Evolutionary conservation across 139 green algal genomes (phyloP).

Genomic region (Coccomyxa sp.): DNA sequence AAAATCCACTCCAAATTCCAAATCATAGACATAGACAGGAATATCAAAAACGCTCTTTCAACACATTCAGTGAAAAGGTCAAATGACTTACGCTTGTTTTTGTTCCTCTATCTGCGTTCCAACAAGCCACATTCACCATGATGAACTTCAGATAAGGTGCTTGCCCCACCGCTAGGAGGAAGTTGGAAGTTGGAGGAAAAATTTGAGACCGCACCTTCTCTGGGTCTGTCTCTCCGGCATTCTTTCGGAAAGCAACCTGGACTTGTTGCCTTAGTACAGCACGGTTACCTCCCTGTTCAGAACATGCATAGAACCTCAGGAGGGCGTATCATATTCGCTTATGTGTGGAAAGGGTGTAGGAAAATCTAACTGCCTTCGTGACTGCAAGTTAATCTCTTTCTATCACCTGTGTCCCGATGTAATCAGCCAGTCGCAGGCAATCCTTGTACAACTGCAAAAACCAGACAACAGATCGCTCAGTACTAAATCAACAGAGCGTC

Average conservation of each 20-base stretch:
- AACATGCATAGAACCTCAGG: too few species aligned
- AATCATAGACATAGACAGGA: background rate
- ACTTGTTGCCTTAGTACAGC: slow-evolving; percentile 34
- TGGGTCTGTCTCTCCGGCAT: slow-evolving; percentile 48
- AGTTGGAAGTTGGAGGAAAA: background rate
- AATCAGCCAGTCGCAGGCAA: slow-evolving; percentile 55
- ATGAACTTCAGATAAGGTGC: background rate
- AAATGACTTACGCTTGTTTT: slow-evolving; percentile 38
- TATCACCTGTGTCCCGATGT: slow-evolving; percentile 44
- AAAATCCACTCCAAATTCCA: background rate
- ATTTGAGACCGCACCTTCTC: slow-evolving; percentile 20
- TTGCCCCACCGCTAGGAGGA: background rate
- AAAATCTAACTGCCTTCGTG: background rate
- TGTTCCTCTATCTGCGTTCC: slow-evolving; percentile 43
- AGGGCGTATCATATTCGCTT: background rate
- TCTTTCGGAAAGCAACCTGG: slow-evolving; percentile 35
- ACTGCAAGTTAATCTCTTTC: too few species aligned
- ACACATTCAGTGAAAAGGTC: background rate
- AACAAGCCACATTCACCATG: background rate
- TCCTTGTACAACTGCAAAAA: slow-evolving; percentile 45
- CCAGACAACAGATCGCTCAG: background rate
- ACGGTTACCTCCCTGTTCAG: slow-evolving; percentile 27
- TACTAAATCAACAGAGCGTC: background rate
- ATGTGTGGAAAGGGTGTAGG: background rate
- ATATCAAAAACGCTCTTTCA: background rate